Evolutionary conservation across 352 stramenopile genomes (phyloP), one percentile per base, ranked within the genome.

Genomic region (Globisporangium cederbergense): DNA sequence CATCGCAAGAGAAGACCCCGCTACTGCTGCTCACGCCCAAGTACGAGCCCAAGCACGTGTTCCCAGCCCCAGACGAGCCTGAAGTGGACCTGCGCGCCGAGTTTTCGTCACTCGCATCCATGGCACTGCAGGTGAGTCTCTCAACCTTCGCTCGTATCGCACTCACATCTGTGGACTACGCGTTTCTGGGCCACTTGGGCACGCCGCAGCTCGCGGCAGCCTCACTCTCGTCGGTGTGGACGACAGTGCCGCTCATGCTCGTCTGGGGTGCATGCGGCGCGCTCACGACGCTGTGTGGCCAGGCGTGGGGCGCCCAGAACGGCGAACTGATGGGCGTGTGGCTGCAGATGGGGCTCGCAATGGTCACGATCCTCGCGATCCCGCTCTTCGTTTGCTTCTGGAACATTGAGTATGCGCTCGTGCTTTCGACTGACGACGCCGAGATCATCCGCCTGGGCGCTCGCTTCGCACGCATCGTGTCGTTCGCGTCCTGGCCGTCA

Each of bases 261-360:
- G 83, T 90, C 16, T 93, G 84, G 84, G 78, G 76, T 8, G 77
- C 76, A 22, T 76, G 75, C 1, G 81, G 81, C 20, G 81, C 81
- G 9, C 68, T 93, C 49, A 80, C 88, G 36, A 93, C 84, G 66
- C 75, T 93, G 11, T 91, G 81, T 49, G 84, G 84, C 13, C 84
- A 93, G 63, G 84, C 84, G 1, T 90, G 79, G 77, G 84, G 84
- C 38, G 84, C 84, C 14, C 72, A 80, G 58, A 93, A 93, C 70
- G 72, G 73, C 42, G 71, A 83, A 28, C 65, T 93, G 53, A 72
- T 74, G 3, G 84, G 84, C 30, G 67, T 86, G 18, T 93, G 84
- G 84, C 78, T 93, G 40, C 83, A 93, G 58, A 85, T 93, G 60
- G 83, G 81, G 0, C 59, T 91, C 28, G 72, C 80, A 0, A 71